Evolutionary conservation across 2,329 filamentous ascomycete genomes (phyloP).

Genomic region (Ramularia endophylla): DNA sequence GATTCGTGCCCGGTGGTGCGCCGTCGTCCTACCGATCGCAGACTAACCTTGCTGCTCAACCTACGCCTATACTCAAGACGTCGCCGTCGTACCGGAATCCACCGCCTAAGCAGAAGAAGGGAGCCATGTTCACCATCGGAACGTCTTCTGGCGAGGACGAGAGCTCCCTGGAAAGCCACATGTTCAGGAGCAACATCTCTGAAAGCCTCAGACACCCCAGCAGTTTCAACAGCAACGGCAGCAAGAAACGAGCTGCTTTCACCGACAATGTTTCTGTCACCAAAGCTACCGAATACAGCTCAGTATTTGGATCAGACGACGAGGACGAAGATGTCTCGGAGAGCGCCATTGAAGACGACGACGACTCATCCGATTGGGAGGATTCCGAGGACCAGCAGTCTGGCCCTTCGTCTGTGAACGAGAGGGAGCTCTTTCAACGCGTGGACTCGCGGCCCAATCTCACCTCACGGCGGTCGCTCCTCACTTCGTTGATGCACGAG

Average conservation of each 20-base stretch:
- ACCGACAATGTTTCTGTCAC: slow-evolving; percentile 66
- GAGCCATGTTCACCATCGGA: slow-evolving; percentile 67
- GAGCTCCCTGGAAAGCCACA: slow-evolving; percentile 62
- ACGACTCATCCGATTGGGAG: slow-evolving; percentile 48
- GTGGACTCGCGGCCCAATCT: slow-evolving; percentile 84
- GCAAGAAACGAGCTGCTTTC: slow-evolving; percentile 77
- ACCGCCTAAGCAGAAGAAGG: slow-evolving; percentile 56
- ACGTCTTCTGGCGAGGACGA: slow-evolving; percentile 78
- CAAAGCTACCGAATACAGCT: slow-evolving; percentile 47
- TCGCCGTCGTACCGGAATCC: slow-evolving; percentile 30
- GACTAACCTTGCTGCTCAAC: slow-evolving; percentile 48
- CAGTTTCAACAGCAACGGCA: slow-evolving; percentile 33
- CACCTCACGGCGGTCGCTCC: slow-evolving; percentile 76
- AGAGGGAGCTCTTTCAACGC: slow-evolving; percentile 76
- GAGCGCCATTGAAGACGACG: slow-evolving; percentile 64
- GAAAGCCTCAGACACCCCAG: slow-evolving; percentile 45
- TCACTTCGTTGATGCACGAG: slow-evolving; percentile 84
- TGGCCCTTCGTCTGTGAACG: slow-evolving; percentile 68
- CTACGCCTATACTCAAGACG: slow-evolving; percentile 56
- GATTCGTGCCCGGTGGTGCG: slow-evolving; percentile 73
- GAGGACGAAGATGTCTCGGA: slow-evolving; percentile 61
- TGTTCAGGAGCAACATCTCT: slow-evolving; percentile 53
- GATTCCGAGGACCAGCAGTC: slow-evolving; percentile 67
- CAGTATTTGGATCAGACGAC: slow-evolving; percentile 55
- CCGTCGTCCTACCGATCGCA: slow-evolving; percentile 62